A percentile compares a stretch with the other conserved stretches of the same genome.
These are phyloP conservation scores for Malus orientalis DNA, from an alignment of 306 rosid genomes.

Conservation along the genomic window DNA sequence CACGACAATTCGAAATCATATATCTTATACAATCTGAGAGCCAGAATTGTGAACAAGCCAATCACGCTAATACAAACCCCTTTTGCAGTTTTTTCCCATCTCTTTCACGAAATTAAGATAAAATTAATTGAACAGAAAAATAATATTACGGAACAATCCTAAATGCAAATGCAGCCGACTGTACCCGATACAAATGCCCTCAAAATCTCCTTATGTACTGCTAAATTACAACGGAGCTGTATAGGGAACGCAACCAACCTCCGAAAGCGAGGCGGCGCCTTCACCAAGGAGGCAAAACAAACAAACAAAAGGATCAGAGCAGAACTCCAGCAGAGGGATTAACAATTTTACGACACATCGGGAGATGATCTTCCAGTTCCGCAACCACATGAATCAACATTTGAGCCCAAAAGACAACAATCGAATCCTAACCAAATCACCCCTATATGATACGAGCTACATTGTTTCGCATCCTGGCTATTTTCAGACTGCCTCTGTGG, in stretches of 20 bases:
- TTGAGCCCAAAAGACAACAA: constrained; percentile 9
- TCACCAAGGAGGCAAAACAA: not conserved
- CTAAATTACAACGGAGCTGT: constrained; percentile 31
- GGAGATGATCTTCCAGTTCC: constrained; percentile 2
- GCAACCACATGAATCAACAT: constrained; percentile 9
- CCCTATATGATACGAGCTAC: constrained; percentile 13
- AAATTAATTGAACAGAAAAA: not conserved
- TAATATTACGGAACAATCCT: not conserved
- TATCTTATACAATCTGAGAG: not conserved
- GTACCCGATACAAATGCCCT: constrained; percentile 31
- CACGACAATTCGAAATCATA: not conserved
- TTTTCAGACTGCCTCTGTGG: constrained; percentile 7
- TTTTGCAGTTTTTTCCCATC: not conserved
- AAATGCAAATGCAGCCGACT: constrained; percentile 17
- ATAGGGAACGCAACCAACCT: constrained; percentile 22
- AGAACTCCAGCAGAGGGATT: constrained; percentile 5
- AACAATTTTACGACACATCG: constrained; percentile 12
- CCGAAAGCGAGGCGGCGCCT: constrained; percentile 14
- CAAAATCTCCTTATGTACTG: constrained; percentile 40
- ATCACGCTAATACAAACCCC: constrained; percentile 7
- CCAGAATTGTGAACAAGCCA: not conserved
- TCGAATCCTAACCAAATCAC: constrained; percentile 4
- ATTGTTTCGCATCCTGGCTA: constrained; percentile 8
- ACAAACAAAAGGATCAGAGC: not conserved
- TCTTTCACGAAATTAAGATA: not conserved